Conservation (phyloP, 2,329 filamentous ascomycete species). For the Penicillium sp. region DNA sequence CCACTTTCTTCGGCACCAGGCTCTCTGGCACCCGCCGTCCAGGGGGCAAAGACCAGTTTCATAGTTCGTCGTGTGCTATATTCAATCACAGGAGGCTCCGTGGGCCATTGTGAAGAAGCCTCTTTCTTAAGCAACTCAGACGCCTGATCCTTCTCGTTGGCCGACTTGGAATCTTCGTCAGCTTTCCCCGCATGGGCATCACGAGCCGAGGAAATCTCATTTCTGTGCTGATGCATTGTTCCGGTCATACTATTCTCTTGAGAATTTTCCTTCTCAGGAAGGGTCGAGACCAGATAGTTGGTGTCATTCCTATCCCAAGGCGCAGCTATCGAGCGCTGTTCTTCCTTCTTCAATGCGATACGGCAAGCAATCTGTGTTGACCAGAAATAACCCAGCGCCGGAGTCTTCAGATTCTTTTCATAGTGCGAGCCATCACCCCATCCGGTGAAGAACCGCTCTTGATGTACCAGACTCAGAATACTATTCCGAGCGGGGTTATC, state of each 20-base stretch:
- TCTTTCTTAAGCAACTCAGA: constrained; percentile 35
- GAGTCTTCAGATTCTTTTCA: constrained; percentile 65
- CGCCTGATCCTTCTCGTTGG: background rate
- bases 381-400: constrained; percentile 86
- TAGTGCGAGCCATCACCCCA: constrained; percentile 72
- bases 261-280: constrained; percentile 10
- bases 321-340: constrained; percentile 48
- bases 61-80: constrained; percentile 68
- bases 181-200: constrained; percentile 6
- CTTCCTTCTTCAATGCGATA: constrained; percentile 76
- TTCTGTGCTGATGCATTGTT: background rate
- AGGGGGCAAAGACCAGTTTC: constrained; percentile 88
- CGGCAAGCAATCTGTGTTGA: constrained; percentile 83
- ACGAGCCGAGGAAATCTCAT: constrained; percentile 8
- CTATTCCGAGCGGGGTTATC: constrained; percentile 46
- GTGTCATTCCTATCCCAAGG: constrained; percentile 5
- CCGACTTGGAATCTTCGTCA: background rate
- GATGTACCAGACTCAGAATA: constrained; percentile 77
- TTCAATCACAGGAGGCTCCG: constrained; percentile 6
- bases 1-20: constrained; percentile 50
- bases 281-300: constrained; percentile 11
- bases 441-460: constrained; percentile 92
- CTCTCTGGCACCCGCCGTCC: constrained; percentile 61
- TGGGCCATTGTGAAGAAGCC: constrained; percentile 28
- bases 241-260: background rate